Percentiles rank a stretch among this genome's conserved stretches.
phyloP scores from a whole-genome alignment of 2,329 filamentous ascomycete species.

The Stagonosporopsis tanaceti region DNA sequence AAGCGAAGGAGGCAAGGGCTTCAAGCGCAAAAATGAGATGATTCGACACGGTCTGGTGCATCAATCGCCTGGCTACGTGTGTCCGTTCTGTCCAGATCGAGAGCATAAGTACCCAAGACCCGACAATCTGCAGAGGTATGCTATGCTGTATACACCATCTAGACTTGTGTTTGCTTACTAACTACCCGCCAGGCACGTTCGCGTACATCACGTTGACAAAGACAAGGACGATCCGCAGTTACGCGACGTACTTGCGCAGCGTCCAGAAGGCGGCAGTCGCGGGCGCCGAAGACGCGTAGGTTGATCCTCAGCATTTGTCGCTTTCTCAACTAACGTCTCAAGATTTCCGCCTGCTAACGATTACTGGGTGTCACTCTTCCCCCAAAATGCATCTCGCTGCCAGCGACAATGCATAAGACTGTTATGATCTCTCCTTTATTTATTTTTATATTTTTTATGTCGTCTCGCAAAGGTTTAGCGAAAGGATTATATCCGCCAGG shows the following conservation, averaged over 20 bases:
- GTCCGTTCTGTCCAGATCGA: slow-evolving; percentile 91
- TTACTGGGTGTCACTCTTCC: neutral
- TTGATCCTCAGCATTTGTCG: neutral
- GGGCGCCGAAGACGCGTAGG: slow-evolving; percentile 75
- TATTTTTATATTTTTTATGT: neutral
- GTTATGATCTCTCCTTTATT: neutral
- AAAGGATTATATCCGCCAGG: slow-evolving; percentile 8
- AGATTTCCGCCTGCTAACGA: slow-evolving; percentile 19
- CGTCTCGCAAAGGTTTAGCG: slow-evolving; percentile 10
- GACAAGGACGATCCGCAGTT: slow-evolving; percentile 84
- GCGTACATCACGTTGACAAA: slow-evolving; percentile 89
- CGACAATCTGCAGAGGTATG: slow-evolving; percentile 92
- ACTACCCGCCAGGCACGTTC: slow-evolving; percentile 74
- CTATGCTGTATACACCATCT: slow-evolving; percentile 54
- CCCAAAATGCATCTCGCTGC: neutral
- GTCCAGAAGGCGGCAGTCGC: slow-evolving; percentile 82
- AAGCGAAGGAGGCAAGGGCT: slow-evolving; percentile 69
- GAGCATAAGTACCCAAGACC: slow-evolving; percentile 95
- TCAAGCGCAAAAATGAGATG: slow-evolving; percentile 76
- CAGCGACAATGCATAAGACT: neutral
- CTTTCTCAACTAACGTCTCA: neutral
- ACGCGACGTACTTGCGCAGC: slow-evolving; percentile 83
- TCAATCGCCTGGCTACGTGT: slow-evolving; percentile 92
- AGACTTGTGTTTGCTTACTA: neutral
- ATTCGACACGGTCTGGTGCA: slow-evolving; percentile 87